phyloP scores from a whole-genome alignment of 768 basidiomycete genomes.

The Cystobasidium onofrii region DNA sequence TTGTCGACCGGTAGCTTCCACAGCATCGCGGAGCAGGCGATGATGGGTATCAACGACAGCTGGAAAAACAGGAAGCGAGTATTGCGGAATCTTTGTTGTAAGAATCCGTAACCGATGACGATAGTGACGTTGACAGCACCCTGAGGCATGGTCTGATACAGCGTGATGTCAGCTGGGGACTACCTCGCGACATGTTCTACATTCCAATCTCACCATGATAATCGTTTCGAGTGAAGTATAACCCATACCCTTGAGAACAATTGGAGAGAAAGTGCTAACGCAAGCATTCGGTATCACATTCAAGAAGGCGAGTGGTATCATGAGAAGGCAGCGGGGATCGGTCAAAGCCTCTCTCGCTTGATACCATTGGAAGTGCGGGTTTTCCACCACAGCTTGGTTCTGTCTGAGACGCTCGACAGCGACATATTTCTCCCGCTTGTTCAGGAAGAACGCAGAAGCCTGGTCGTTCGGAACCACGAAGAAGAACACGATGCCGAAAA shows the following conservation, averaged over 20 bases:
- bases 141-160: slow-evolving; percentile 2
- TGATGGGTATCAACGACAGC: neutral
- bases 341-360: slow-evolving; percentile 10
- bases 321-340: neutral
- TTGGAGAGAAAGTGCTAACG: slow-evolving; percentile 1
- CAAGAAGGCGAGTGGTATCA: slow-evolving; percentile 11
- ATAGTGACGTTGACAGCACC: neutral
- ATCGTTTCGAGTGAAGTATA: neutral
- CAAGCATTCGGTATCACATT: slow-evolving; percentile 20
- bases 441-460: neutral
- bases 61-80: neutral
- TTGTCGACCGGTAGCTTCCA: slow-evolving; percentile 4
- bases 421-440: slow-evolving; percentile 7
- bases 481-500: slow-evolving; percentile 14
- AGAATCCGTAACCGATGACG: slow-evolving; percentile 8
- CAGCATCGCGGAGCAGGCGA: neutral
- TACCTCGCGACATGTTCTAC: neutral
- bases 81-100: slow-evolving; percentile 15
- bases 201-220: neutral
- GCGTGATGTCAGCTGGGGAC: neutral
- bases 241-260: neutral
- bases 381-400: slow-evolving; percentile 11
- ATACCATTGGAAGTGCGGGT: slow-evolving; percentile 7
- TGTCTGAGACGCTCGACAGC: slow-evolving; percentile 1
- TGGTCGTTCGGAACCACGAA: slow-evolving; percentile 18